Evolutionary conservation across 2,329 filamentous ascomycete species (phyloP).

Genomic region (Rhinocladiella mackenziei): DNA sequence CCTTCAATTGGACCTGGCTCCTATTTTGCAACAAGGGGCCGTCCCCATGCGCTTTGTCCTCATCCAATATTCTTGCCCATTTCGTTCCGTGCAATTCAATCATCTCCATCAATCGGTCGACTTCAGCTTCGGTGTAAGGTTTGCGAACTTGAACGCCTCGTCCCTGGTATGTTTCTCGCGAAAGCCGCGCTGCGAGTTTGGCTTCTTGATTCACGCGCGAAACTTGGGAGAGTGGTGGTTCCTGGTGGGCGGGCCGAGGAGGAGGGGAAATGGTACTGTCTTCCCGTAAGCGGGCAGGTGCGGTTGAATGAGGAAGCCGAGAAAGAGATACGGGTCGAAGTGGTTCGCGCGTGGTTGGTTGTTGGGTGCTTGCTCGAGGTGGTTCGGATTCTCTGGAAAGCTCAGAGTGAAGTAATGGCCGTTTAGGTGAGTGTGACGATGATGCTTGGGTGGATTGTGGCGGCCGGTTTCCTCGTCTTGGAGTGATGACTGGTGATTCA

Average conservation of each 20-base stretch:
- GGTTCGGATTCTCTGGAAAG: constrained; percentile 5
- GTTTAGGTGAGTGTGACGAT: not conserved
- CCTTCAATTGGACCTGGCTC: constrained; percentile 53
- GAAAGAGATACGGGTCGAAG: not conserved
- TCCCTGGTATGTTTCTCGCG: constrained; percentile 14
- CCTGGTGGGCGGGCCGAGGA: not conserved
- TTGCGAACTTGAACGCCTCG: constrained; percentile 20
- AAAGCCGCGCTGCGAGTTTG: constrained; percentile 16
- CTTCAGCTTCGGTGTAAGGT: constrained; percentile 40
- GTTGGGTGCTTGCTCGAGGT: constrained; percentile 1
- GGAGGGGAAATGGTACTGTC: not conserved
- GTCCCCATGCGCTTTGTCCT: constrained; percentile 32
- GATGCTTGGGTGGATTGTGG: not conserved
- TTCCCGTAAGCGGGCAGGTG: constrained; percentile 3
- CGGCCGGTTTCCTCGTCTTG: not conserved
- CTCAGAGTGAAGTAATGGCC: too few relatives aligned
- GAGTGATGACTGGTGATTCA: not conserved
- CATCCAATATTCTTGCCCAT: constrained; percentile 47
- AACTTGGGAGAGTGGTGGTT: constrained; percentile 1
- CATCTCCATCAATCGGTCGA: constrained; percentile 45
- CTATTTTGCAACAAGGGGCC: constrained; percentile 38
- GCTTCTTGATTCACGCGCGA: constrained; percentile 12
- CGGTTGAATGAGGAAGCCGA: constrained; percentile 7
- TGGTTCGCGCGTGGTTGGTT: not conserved
- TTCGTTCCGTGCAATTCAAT: constrained; percentile 45